Base-by-base conservation (phyloP, 352 stramenopile genomes). In the Phytophthora crassamura region DNA sequence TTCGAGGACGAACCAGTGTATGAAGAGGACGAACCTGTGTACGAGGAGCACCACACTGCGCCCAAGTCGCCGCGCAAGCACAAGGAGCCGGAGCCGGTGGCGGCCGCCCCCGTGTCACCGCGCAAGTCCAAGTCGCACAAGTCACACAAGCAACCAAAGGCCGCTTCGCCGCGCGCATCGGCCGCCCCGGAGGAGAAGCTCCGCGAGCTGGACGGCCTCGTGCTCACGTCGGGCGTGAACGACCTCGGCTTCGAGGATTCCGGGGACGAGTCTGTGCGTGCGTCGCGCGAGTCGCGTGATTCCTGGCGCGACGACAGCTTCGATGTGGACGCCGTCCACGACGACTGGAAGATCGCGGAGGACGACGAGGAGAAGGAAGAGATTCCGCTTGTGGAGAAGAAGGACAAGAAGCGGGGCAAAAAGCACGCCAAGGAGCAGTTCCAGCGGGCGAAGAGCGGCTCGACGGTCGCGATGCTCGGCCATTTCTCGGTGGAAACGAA, bases 381-480 rank as follows among this genome's bases (percentile, higher is more conserved):
- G 4, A 35, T 34, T 9, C 30, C 36, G 14, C 16, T n/a, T 54
- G 40, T 46, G 18, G 50, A 43, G 6, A 52, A 42, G 34, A 64
- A 51, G 47, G 41, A 43, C 11, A 68, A 32, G 41, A 49, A 51
- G 51, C 57, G 7, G 46, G 64, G 25, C 30, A 60, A 79, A 36
- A 47, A 69, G 5, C 48, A 63, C 12, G 66, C 69, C 4, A 64
- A 75, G 64, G 63, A 72, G 20, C 45, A 42, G 39, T 67, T 68
- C 39, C 70, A 72, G 54, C 78, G 71, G 3, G 59, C 82, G 40
- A 81, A 90, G 59, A 86, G 76, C 53, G 75, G 70, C 34, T 86
- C 83, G 58, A 91, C 78, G 12, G 82, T 89, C 36, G 74, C 84
- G 32, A 90, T 93, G 84, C 75, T 91, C 4, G 82, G 82, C 12